These are phyloP conservation scores for Pyrenophora seminiperda DNA, from an alignment of 2,329 filamentous ascomycete genomes.

Conservation along the genomic window DNA sequence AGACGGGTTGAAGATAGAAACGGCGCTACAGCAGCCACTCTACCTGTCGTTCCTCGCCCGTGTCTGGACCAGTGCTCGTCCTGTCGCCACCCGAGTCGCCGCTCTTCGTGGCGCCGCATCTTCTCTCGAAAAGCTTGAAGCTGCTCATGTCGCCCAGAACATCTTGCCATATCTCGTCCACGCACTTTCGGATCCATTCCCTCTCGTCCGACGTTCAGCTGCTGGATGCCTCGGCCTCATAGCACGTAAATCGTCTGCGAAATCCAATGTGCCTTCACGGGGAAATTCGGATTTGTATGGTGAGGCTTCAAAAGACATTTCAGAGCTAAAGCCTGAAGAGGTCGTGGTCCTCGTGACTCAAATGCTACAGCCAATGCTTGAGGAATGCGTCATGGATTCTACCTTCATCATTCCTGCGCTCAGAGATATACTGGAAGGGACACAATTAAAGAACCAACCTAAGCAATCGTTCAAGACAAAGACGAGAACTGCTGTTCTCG, in stretches of 20 bases:
- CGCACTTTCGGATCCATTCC: conserved; percentile 75
- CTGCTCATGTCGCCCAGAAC: conserved; percentile 71
- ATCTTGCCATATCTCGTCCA: conserved; percentile 80
- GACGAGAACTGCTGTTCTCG: conserved; percentile 67
- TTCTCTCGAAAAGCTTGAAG: conserved; percentile 40
- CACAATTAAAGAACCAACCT: conserved; percentile 43
- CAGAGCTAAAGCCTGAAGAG: conserved; percentile 65
- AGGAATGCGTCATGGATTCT: conserved; percentile 84
- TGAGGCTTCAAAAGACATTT: conserved; percentile 53
- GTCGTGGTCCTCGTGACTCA: conserved; percentile 62
- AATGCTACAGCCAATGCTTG: conserved; percentile 74
- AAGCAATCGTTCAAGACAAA: conserved; percentile 60
- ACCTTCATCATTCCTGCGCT: conserved; percentile 71
- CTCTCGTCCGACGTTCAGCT: conserved; percentile 76
- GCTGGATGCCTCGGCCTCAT: conserved; percentile 62
- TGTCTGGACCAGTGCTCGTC: conserved; percentile 74
- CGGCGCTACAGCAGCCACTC: conserved; percentile 65
- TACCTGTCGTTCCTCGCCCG: conserved; percentile 78
- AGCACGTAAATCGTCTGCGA: conserved; percentile 20
- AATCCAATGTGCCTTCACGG: conserved; percentile 27
- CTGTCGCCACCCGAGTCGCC: conserved; percentile 69
- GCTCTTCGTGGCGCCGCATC: conserved; percentile 65
- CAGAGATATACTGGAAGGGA: conserved; percentile 63
- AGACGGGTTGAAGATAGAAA: conserved; percentile 60
- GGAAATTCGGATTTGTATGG: conserved; percentile 63